Conservation (phyloP, 495 filamentous ascomycete species). For the Clavariopsis aquatica region DNA sequence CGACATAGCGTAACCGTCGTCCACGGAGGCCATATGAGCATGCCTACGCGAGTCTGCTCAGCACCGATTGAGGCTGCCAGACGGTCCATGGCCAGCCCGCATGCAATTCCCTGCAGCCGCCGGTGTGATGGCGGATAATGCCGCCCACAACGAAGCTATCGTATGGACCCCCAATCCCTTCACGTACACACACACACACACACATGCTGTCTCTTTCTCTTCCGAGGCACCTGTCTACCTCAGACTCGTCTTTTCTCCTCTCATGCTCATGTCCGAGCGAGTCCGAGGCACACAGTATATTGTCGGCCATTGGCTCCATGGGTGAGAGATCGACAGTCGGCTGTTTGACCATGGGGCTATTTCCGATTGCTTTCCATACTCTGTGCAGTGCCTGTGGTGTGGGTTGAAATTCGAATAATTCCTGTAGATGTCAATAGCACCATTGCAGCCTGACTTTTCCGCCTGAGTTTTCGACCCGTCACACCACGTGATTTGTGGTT, state of each 20-base stretch:
- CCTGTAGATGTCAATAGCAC: too few relatives aligned
- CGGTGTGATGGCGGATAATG: constrained; percentile 1
- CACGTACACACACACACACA: too few relatives aligned
- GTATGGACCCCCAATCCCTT: too few relatives aligned
- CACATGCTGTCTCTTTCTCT: too few relatives aligned
- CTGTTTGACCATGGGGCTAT: constrained; percentile 3
- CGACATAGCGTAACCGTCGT: constrained; percentile 15
- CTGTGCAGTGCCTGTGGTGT: neutral
- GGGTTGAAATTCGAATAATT: neutral
- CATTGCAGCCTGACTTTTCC: too few relatives aligned
- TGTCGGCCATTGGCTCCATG: constrained; percentile 1
- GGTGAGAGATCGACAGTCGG: neutral
- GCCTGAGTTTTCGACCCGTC: too few relatives aligned
- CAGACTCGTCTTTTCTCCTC: neutral
- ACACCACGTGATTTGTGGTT: neutral
- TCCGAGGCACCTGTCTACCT: neutral
- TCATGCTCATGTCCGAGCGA: constrained; percentile 12
- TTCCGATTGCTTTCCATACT: constrained; percentile 7
- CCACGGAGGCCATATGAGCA: constrained; percentile 7
- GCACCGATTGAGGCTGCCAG: constrained; percentile 7
- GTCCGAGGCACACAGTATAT: constrained; percentile 11
- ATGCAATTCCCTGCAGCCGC: constrained; percentile 5
- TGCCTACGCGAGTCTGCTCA: constrained; percentile 19
- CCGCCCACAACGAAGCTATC: neutral
- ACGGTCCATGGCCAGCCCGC: neutral